These are phyloP conservation scores for Oxalis stricta DNA, from an alignment of 441 rosid genomes.

Conservation along the genomic window DNA sequence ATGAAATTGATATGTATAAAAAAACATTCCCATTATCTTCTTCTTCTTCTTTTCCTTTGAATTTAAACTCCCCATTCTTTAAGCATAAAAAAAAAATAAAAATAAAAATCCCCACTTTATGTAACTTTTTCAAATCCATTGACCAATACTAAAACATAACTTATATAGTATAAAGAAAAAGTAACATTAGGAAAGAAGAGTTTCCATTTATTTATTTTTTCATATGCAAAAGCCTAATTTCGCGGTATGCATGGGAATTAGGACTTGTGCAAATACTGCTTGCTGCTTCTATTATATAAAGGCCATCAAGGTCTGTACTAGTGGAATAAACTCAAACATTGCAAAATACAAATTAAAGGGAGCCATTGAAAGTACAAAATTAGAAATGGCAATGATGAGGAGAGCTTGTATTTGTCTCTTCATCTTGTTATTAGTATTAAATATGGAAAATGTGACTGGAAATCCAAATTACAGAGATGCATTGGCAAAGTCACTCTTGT, in stretches of 20 bases:
- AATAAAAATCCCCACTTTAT: no score
- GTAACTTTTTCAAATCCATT: no score
- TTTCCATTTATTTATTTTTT: no score
- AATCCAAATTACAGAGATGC: constrained; percentile 79
- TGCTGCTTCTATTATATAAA: constrained; percentile 8
- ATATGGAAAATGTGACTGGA: constrained; percentile 19
- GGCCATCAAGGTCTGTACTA: constrained; percentile 1
- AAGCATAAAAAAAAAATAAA: no score
- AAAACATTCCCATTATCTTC: no score
- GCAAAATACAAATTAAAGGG: background rate
- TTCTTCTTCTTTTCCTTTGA: no score
- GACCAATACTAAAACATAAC: background rate
- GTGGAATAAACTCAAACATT: background rate
- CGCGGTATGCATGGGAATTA: constrained; percentile 9
- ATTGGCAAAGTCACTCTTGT: constrained; percentile 57
- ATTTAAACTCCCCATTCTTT: no score
- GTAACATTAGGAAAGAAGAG: background rate
- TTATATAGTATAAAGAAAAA: background rate
- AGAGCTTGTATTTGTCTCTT: constrained; percentile 5
- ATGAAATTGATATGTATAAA: no score
- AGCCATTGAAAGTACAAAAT: background rate
- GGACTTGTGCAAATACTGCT: background rate
- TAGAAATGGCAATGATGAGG: constrained; percentile 13
- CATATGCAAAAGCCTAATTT: constrained; percentile 26
- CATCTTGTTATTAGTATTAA: constrained; percentile 11